A percentile compares a stretch with the other conserved stretches of the same genome.
Conservation (phyloP, 257 asterid species). For the Fraxinus cuspidata region DNA sequence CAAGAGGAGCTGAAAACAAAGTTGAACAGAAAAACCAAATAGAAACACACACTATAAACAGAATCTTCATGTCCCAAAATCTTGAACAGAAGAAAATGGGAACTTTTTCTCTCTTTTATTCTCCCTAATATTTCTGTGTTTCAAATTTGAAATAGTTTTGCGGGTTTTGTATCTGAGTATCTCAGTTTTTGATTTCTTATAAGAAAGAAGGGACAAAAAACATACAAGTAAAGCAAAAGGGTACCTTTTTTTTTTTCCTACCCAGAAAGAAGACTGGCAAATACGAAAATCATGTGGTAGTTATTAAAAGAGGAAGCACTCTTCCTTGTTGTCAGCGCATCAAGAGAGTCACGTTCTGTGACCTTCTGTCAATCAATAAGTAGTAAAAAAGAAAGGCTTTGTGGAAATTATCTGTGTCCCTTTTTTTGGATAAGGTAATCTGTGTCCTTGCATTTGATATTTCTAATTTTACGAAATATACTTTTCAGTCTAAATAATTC, state of each 20-base stretch:
- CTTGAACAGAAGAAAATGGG: neutral
- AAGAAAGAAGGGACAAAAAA: constrained; percentile 49
- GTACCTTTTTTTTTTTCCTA: constrained; percentile 26
- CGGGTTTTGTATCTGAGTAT: constrained; percentile 27
- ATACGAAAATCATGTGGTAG: constrained; percentile 78
- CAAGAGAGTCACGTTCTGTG: constrained; percentile 45
- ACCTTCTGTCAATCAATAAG: constrained; percentile 13
- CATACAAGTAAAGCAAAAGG: constrained; percentile 34
- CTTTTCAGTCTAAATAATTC: no score
- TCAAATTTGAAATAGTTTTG: constrained; percentile 48
- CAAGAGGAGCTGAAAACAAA: constrained; percentile 57
- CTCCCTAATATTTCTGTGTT: constrained; percentile 11
- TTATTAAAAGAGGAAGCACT: constrained; percentile 48
- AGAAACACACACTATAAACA: constrained; percentile 45
- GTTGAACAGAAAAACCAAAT: constrained; percentile 47
- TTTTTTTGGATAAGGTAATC: no score
- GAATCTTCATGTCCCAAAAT: constrained; percentile 43
- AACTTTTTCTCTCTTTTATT: neutral
- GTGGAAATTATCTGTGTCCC: neutral
- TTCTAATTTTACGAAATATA: no score
- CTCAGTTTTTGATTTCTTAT: constrained; percentile 25
- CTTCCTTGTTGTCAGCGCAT: constrained; percentile 10
- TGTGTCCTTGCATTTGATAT: no score
- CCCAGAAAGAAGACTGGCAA: constrained; percentile 45
- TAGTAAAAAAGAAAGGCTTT: neutral